Percentiles rank a stretch among this genome's conserved stretches.
Conservation (phyloP, 805 yeast genomes). For the Starmerella powellii region DNA sequence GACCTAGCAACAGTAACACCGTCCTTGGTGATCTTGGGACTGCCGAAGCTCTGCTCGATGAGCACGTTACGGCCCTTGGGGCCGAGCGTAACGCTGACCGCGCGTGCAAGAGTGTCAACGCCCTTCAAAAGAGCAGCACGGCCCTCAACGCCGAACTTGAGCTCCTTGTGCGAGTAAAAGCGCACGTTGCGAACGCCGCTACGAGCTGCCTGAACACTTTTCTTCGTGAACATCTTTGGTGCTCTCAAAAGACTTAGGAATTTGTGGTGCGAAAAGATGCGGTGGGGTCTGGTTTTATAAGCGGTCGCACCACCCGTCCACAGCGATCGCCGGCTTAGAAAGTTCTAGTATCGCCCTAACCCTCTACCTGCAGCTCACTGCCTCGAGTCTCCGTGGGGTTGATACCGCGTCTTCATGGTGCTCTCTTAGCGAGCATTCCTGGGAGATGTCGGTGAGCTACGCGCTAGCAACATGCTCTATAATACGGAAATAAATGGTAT, state of each 20-base stretch:
- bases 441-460: too few relatives aligned
- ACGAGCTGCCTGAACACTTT: slow-evolving; percentile 14
- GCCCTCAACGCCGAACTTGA: slow-evolving; percentile 94
- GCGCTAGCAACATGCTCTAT: too few relatives aligned
- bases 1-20: slow-evolving; percentile 96
- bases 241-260: neutral
- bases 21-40: slow-evolving; percentile 97
- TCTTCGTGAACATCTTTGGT: slow-evolving; percentile 11
- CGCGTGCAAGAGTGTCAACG: slow-evolving; percentile 88
- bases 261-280: neutral
- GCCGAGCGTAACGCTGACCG: slow-evolving; percentile 92
- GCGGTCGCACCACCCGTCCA: neutral
- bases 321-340: neutral
- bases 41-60: slow-evolving; percentile 91
- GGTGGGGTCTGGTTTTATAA: neutral
- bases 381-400: too few relatives aligned
- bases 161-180: slow-evolving; percentile 60
- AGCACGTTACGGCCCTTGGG: slow-evolving; percentile 96
- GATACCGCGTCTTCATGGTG: too few relatives aligned
- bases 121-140: slow-evolving; percentile 89
- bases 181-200: slow-evolving; percentile 26
- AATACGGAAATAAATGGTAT: too few relatives aligned
- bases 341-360: slow-evolving; percentile 7
- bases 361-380: neutral
- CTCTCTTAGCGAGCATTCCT: too few relatives aligned